A percentile compares a stretch with the other conserved stretches of the same genome.
These are phyloP conservation scores for Fusarium globosum DNA, from an alignment of 2,329 filamentous ascomycete species.

Conservation along the genomic window DNA sequence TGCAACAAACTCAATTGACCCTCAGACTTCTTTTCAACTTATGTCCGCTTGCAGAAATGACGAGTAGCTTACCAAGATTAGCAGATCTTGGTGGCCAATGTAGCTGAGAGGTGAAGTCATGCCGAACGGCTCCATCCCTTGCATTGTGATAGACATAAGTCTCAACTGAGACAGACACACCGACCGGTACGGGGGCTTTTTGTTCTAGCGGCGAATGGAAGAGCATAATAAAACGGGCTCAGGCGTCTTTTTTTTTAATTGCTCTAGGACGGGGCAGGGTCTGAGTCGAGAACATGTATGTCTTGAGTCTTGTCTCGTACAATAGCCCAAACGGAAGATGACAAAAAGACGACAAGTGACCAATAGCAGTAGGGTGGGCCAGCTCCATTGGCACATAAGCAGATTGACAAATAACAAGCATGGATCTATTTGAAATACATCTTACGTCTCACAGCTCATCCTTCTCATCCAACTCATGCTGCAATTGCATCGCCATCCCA, in stretches of 20 bases:
- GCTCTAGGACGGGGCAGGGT: background rate
- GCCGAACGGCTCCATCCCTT: conserved; percentile 9
- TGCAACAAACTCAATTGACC: background rate
- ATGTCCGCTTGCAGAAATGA: background rate
- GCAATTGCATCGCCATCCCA: conserved; percentile 45
- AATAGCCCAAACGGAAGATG: background rate
- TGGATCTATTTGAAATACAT: background rate
- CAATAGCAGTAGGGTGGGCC: background rate
- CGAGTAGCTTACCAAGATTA: background rate
- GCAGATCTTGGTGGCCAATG: background rate
- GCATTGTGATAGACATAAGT: conserved; percentile 22
- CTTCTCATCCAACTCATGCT: conserved; percentile 43
- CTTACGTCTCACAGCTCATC: conserved; percentile 39
- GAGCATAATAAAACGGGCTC: background rate
- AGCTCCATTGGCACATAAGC: background rate
- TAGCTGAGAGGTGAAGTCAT: background rate
- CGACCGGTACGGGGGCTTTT: conserved; percentile 18
- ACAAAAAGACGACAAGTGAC: background rate
- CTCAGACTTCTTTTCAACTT: background rate
- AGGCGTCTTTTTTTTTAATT: background rate
- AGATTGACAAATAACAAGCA: background rate
- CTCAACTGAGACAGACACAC: conserved; percentile 28
- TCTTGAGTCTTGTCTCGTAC: background rate
- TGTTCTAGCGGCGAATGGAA: conserved; percentile 9
- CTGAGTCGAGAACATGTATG: background rate